Evolutionary conservation across 345 rosid species (phyloP).

Genomic region (Eucalyptus pauciflora): DNA sequence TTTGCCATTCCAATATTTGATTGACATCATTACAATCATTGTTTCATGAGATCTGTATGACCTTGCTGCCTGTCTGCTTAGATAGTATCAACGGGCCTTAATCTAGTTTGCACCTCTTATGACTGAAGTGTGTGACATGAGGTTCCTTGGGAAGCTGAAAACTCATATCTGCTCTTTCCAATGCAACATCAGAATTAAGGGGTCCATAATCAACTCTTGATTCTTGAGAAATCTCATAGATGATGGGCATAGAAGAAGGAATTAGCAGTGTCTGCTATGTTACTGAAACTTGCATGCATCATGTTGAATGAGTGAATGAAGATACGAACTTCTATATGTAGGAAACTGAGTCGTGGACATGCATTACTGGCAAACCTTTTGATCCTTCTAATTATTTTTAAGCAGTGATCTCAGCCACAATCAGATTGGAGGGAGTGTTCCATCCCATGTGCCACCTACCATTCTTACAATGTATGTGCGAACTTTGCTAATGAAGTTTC

Average conservation of each 20-base stretch:
- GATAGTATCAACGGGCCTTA: background rate
- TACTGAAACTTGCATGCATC: background rate
- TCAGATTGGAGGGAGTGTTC: constrained; percentile 75
- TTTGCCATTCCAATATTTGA: background rate
- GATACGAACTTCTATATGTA: background rate
- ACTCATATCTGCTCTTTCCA: background rate
- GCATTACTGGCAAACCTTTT: background rate
- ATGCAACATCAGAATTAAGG: background rate
- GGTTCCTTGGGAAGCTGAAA: background rate
- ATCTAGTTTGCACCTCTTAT: background rate
- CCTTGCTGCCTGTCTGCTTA: background rate
- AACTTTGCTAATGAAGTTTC: background rate
- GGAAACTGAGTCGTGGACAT: background rate
- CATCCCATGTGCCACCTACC: constrained; percentile 55
- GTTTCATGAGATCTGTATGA: background rate
- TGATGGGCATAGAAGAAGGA: background rate
- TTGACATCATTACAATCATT: background rate
- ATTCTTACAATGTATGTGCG: constrained; percentile 48
- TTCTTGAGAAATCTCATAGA: background rate
- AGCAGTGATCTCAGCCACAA: constrained; percentile 85
- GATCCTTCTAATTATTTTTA: background rate
- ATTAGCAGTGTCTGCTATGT: background rate
- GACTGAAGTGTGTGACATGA: background rate
- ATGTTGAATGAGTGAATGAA: background rate
- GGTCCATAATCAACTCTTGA: background rate